Evolutionary conservation across 768 basidiomycete species (phyloP).

Genomic region (Podaxis sp.): DNA sequence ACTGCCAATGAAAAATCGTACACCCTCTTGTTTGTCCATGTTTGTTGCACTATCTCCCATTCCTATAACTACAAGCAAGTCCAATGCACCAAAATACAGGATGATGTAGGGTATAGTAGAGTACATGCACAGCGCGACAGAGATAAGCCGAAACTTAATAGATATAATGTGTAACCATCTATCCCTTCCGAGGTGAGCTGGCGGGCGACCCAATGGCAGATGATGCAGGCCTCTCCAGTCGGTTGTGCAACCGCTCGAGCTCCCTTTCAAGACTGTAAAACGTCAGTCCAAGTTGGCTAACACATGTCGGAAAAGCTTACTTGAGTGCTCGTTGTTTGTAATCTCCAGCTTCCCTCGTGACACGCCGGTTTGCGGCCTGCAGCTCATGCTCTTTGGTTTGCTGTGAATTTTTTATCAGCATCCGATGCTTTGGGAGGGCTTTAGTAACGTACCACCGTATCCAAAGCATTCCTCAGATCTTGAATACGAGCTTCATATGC

Average conservation of each 20-base stretch:
- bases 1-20: not conserved
- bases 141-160: not conserved
- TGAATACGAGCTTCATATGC: conserved; percentile 58
- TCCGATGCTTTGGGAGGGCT: conserved; percentile 11
- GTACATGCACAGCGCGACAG: not conserved
- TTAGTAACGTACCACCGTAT: conserved; percentile 51
- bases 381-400: conserved; percentile 71
- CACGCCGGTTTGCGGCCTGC: conserved; percentile 69
- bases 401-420: conserved; percentile 31
- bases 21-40: not conserved
- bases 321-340: conserved; percentile 68
- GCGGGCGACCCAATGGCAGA: conserved; percentile 10
- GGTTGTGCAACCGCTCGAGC: conserved; percentile 25
- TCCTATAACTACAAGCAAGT: not conserved
- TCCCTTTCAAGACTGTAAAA: conserved; percentile 27
- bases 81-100: conserved; percentile 8
- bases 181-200: conserved; percentile 11
- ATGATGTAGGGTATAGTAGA: conserved; percentile 8
- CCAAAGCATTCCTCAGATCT: conserved; percentile 57
- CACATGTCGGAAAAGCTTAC: conserved; percentile 37
- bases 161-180: not conserved
- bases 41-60: not conserved
- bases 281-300: not conserved
- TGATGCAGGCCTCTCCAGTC: conserved; percentile 23
- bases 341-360: conserved; percentile 75